Conservation (phyloP, 371 early-diverging fungal species). For the Zychaea mexicana region DNA sequence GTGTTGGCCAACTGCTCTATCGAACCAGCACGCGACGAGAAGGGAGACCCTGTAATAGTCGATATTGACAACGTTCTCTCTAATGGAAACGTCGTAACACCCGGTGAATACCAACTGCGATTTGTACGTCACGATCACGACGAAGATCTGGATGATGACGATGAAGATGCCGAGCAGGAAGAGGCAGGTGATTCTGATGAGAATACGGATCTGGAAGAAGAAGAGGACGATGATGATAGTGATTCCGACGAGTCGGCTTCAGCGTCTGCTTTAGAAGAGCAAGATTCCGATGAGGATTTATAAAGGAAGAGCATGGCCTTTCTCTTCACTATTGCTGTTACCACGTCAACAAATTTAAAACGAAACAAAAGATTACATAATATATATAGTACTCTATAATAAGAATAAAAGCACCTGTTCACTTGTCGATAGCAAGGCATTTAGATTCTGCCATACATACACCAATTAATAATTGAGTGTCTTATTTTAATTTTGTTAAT, state of each 20-base stretch:
- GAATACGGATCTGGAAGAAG: no score
- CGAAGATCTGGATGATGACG: neutral
- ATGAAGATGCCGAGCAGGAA: neutral
- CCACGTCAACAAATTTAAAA: no score
- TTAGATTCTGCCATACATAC: no score
- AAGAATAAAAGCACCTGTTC: no score
- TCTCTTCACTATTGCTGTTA: no score
- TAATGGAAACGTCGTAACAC: slow-evolving; percentile 1
- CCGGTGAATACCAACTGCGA: neutral
- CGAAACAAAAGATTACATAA: no score
- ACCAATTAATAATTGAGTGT: no score
- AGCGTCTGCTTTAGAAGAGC: neutral
- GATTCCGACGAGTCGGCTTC: neutral
- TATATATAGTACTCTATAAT: no score
- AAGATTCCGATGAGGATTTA: slow-evolving; percentile 1
- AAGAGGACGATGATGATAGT: neutral
- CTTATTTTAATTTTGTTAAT: no score
- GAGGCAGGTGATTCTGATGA: neutral
- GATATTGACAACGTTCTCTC: slow-evolving; percentile 5
- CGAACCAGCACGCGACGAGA: slow-evolving; percentile 7
- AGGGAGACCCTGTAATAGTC: neutral
- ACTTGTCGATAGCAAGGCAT: no score
- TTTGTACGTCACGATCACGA: slow-evolving; percentile 9
- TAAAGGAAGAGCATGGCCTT: neutral
- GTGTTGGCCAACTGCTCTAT: slow-evolving; percentile 17